These are phyloP conservation scores for Neofusicoccum ribis DNA, from an alignment of 2,329 filamentous ascomycete genomes.

Conservation along the genomic window DNA sequence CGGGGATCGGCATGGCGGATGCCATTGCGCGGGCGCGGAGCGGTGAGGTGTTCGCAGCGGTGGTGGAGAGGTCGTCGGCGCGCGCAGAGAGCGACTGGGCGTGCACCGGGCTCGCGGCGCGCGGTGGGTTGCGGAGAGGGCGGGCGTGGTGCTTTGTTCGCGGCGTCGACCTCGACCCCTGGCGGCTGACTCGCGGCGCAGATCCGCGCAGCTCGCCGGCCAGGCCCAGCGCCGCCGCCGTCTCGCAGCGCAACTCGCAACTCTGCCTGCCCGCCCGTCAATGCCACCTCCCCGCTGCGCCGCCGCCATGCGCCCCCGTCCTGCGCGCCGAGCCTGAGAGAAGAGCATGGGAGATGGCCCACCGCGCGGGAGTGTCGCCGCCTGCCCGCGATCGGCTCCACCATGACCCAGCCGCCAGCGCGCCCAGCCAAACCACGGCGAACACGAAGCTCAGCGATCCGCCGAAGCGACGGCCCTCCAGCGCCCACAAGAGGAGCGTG, in stretches of 20 bases:
- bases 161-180: background rate
- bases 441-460: background rate
- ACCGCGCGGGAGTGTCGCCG: background rate
- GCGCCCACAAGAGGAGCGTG: slow-evolving; percentile 53
- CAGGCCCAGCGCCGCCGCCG: too few relatives aligned
- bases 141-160: background rate
- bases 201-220: background rate
- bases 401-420: background rate
- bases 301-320: slow-evolving; percentile 1
- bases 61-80: slow-evolving; percentile 22
- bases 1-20: slow-evolving; percentile 58
- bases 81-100: background rate
- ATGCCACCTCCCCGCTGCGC: background rate
- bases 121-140: background rate
- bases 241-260: background rate
- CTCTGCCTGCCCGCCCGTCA: background rate
- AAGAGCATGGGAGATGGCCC: slow-evolving; percentile 30
- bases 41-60: slow-evolving; percentile 22
- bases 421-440: background rate
- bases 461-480: background rate
- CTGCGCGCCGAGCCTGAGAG: background rate
- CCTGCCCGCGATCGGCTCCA: slow-evolving; percentile 1
- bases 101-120: background rate
- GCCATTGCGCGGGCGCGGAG: slow-evolving; percentile 50
- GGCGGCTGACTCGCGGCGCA: background rate